Conservation (phyloP, 2,329 filamentous ascomycete genomes). For the Aspergillus persii region DNA sequence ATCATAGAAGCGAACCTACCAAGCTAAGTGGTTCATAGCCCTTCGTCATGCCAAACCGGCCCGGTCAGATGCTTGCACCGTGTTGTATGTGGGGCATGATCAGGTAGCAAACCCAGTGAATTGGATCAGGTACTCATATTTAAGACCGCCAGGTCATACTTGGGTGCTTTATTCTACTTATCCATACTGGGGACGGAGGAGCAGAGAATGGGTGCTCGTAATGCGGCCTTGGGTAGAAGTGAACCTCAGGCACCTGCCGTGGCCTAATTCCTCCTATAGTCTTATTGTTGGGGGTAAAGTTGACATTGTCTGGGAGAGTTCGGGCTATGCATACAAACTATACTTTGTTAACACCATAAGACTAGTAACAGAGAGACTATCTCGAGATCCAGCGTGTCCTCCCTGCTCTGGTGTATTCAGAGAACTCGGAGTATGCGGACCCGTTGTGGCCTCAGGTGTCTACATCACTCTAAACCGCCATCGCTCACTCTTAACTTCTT, state of each 20-base stretch:
- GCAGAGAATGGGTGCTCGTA: no score
- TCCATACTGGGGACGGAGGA: background rate
- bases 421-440: background rate
- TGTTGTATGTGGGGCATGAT: conserved; percentile 1
- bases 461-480: no score
- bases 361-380: no score
- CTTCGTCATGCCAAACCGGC: background rate
- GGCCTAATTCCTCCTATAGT: no score
- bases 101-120: conserved; percentile 5
- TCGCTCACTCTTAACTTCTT: no score
- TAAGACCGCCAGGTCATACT: background rate
- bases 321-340: no score
- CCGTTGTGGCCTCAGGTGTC: background rate
- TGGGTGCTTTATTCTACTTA: background rate
- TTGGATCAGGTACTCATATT: background rate
- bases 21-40: background rate
- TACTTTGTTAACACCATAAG: no score
- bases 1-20: background rate
- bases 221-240: background rate
- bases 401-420: no score
- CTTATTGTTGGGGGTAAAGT: no score
- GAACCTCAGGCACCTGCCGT: no score
- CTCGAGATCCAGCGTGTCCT: no score
- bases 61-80: background rate
- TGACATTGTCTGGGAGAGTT: no score